phyloP scores from a whole-genome alignment of 2,329 filamentous ascomycete species.

The Cladophialophora exuberans region DNA sequence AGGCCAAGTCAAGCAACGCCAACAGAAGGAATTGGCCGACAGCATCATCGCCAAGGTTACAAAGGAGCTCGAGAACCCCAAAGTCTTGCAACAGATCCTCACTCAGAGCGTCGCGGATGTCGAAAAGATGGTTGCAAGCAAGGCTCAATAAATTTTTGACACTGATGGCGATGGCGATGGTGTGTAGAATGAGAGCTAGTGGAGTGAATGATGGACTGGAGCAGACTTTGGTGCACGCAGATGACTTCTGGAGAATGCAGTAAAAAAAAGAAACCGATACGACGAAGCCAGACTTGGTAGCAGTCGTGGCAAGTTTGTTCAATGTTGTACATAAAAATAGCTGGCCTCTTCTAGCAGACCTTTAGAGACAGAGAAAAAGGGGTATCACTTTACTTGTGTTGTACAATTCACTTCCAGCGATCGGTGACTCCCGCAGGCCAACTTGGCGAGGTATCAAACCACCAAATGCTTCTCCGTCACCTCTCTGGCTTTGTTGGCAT shows the following conservation, averaged over 20 bases:
- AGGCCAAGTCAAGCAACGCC: constrained; percentile 96
- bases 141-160: constrained; percentile 28
- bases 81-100: constrained; percentile 94
- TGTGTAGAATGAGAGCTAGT: background rate
- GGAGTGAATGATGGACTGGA: background rate
- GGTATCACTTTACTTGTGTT: constrained; percentile 35
- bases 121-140: constrained; percentile 60
- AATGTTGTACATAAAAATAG: constrained; percentile 27
- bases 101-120: constrained; percentile 95
- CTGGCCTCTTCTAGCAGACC: no score
- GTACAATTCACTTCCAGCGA: no score
- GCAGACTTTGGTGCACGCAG: background rate
- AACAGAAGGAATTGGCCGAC: constrained; percentile 94
- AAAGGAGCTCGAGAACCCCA: constrained; percentile 98
- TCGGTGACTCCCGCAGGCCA: no score
- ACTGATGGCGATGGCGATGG: background rate
- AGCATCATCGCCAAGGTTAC: constrained; percentile 94
- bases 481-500: constrained; percentile 61
- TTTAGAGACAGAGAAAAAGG: constrained; percentile 6
- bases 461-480: constrained; percentile 65
- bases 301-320: background rate
- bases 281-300: background rate
- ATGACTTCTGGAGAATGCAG: background rate
- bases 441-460: constrained; percentile 44
- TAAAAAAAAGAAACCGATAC: no score